A percentile compares a stretch with the other conserved stretches of the same genome.
phyloP scores from a whole-genome alignment of 2,329 filamentous ascomycete species.

The Alternaria metachromatica region DNA sequence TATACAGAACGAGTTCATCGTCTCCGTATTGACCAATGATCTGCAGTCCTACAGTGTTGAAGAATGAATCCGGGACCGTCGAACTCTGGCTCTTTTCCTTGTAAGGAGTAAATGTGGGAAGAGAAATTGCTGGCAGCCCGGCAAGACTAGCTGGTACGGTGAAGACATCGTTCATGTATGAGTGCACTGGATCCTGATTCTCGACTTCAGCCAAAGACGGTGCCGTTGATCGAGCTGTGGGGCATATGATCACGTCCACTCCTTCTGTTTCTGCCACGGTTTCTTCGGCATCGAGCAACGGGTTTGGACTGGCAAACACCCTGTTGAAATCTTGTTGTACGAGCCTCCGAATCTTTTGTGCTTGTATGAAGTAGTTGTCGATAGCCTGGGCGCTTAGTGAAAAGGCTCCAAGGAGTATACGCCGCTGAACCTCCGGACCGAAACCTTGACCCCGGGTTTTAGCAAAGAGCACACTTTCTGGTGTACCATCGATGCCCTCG shows the following conservation, averaged over 20 bases:
- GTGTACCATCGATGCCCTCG: conserved; percentile 61
- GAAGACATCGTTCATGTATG: conserved; percentile 92
- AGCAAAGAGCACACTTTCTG: conserved; percentile 67
- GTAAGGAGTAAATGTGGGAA: conserved; percentile 66
- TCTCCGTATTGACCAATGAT: conserved; percentile 83
- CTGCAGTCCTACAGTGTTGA: conserved; percentile 68
- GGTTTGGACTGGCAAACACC: conserved; percentile 74
- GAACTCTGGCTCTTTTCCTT: conserved; percentile 30
- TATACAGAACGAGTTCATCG: conserved; percentile 67
- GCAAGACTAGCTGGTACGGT: conserved; percentile 94
- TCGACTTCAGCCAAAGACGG: conserved; percentile 68
- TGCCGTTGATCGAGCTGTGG: conserved; percentile 80
- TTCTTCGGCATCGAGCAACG: conserved; percentile 59
- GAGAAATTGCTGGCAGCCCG: conserved; percentile 84
- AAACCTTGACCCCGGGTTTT: conserved; percentile 76
- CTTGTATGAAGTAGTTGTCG: conserved; percentile 96
- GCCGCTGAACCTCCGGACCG: conserved; percentile 81
- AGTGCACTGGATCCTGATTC: conserved; percentile 66
- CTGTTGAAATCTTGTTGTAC: conserved; percentile 87
- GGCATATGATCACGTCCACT: conserved; percentile 87
- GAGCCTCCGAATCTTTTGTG: conserved; percentile 83
- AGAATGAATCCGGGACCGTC: conserved; percentile 18
- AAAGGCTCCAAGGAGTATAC: conserved; percentile 89
- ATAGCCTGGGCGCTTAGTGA: conserved; percentile 88
- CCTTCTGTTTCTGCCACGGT: conserved; percentile 57